Percentiles rank a stretch among this genome's conserved stretches.
Evolutionary conservation across 805 yeast genomes (phyloP).

Genomic region (Sungouiella blattae): DNA sequence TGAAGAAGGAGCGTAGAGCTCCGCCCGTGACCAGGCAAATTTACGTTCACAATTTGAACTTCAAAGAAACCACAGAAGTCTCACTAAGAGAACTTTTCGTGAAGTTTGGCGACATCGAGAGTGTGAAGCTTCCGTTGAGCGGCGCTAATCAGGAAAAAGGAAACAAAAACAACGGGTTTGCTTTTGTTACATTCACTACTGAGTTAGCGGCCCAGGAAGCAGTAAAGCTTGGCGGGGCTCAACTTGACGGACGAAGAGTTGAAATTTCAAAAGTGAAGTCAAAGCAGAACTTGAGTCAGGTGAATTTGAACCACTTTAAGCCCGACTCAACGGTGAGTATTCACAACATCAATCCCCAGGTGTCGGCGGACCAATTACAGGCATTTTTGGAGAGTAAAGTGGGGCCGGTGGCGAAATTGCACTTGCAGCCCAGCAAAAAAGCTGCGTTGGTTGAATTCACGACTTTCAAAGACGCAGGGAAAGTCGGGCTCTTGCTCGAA

Average conservation of each 20-base stretch:
- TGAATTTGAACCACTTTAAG: constrained; percentile 11
- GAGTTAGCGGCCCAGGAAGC: constrained; percentile 48
- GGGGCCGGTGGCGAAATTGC: constrained; percentile 38
- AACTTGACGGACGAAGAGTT: constrained; percentile 46
- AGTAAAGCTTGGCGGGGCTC: constrained; percentile 35
- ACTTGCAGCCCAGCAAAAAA: constrained; percentile 41
- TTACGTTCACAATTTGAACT: constrained; percentile 51
- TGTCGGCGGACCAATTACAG: constrained; percentile 32
- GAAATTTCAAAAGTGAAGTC: constrained; percentile 47
- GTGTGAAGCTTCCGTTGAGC: constrained; percentile 46
- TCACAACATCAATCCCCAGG: constrained; percentile 28
- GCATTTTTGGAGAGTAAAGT: constrained; percentile 22
- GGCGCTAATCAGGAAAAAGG: constrained; percentile 27
- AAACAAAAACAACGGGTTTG: constrained; percentile 57
- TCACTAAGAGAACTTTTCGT: constrained; percentile 40
- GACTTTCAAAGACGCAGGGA: constrained; percentile 46
- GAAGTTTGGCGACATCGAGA: constrained; percentile 52
- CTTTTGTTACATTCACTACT: constrained; percentile 51
- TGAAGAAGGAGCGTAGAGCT: constrained; percentile 22
- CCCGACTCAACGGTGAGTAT: constrained; percentile 19
- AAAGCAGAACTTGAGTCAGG: constrained; percentile 12
- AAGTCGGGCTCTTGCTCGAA: constrained; percentile 42
- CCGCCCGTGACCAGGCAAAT: constrained; percentile 40
- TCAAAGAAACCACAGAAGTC: constrained; percentile 35
- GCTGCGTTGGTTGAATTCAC: constrained; percentile 52